phyloP scores from a whole-genome alignment of 2,329 filamentous ascomycete genomes.

The Epichloe scottii region DNA sequence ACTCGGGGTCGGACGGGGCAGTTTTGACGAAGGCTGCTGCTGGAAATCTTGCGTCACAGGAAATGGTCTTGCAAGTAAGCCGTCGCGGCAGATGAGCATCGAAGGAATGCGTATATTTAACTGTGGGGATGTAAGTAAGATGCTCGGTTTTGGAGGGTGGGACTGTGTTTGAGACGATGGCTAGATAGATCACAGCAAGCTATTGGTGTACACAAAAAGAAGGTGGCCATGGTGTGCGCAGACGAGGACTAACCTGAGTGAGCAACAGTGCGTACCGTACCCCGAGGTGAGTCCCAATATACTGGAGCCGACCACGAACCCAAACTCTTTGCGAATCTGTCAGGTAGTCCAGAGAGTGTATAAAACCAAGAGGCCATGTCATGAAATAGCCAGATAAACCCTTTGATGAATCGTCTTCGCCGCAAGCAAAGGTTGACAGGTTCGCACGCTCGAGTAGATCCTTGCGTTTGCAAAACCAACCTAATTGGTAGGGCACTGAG shows the following conservation, averaged over 20 bases:
- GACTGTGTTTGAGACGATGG: not conserved
- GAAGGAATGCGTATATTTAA: constrained; percentile 47
- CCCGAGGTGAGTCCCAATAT: constrained; percentile 43
- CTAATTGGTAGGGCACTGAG: constrained; percentile 48
- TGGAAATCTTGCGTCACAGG: constrained; percentile 30
- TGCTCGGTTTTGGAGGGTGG: not conserved
- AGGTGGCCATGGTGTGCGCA: not conserved
- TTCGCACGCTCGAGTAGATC: constrained; percentile 27
- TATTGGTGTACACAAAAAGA: not conserved
- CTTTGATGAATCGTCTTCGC: constrained; percentile 37
- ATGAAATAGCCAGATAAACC: constrained; percentile 46
- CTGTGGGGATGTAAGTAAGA: constrained; percentile 18
- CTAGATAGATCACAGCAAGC: not conserved
- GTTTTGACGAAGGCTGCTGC: constrained; percentile 29
- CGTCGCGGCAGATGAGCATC: constrained; percentile 47
- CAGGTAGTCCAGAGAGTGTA: constrained; percentile 43
- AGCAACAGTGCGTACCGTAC: constrained; percentile 46
- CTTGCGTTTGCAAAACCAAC: constrained; percentile 39
- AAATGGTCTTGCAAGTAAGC: constrained; percentile 32
- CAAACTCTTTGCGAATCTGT: constrained; percentile 46
- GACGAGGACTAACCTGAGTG: constrained; percentile 31
- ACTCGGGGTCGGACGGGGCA: constrained; percentile 21
- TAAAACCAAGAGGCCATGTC: constrained; percentile 44
- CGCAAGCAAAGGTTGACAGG: constrained; percentile 35
- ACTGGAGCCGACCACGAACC: constrained; percentile 39